Evolutionary conservation across 192 early-diverging fungal species (phyloP).

Genomic region (Entomortierella chlamydospora): DNA sequence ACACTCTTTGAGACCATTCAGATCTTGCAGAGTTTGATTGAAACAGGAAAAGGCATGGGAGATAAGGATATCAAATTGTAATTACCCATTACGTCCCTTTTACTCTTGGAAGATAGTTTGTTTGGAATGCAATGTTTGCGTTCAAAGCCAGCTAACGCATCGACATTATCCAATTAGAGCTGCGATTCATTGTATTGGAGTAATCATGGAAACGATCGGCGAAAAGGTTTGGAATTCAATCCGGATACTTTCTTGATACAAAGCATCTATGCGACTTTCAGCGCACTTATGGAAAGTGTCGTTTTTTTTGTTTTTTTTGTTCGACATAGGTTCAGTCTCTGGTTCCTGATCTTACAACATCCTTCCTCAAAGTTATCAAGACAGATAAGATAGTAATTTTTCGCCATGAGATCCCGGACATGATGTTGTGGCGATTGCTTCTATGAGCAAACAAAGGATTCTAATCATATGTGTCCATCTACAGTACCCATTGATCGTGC

Average conservation of each 20-base stretch:
- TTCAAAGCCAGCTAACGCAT: neutral
- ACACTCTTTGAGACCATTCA: slow-evolving; percentile 84
- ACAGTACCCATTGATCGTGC: slow-evolving; percentile 66
- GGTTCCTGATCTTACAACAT: slow-evolving; percentile 70
- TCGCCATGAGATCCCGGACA: no score
- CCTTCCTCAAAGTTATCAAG: slow-evolving; percentile 76
- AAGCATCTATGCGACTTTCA: no score
- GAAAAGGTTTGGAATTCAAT: slow-evolving; percentile 64
- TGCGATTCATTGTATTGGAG: slow-evolving; percentile 79
- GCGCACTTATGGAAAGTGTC: no score
- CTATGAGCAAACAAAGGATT: neutral
- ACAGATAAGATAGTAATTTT: slow-evolving; percentile 67
- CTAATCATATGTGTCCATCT: neutral
- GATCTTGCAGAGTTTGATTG: slow-evolving; percentile 67
- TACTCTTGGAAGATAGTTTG: neutral
- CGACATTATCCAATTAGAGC: slow-evolving; percentile 60
- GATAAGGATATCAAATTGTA: slow-evolving; percentile 76
- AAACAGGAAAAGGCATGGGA: slow-evolving; percentile 67
- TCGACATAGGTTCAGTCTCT: slow-evolving; percentile 69
- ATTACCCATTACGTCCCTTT: slow-evolving; percentile 26
- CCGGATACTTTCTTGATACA: neutral
- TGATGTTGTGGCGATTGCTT: no score
- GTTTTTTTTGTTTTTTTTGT: neutral
- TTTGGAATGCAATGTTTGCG: no score
- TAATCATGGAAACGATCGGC: slow-evolving; percentile 81